These are phyloP conservation scores for Fusarium acutatum DNA, from an alignment of 2,329 filamentous ascomycete species.

Conservation along the genomic window DNA sequence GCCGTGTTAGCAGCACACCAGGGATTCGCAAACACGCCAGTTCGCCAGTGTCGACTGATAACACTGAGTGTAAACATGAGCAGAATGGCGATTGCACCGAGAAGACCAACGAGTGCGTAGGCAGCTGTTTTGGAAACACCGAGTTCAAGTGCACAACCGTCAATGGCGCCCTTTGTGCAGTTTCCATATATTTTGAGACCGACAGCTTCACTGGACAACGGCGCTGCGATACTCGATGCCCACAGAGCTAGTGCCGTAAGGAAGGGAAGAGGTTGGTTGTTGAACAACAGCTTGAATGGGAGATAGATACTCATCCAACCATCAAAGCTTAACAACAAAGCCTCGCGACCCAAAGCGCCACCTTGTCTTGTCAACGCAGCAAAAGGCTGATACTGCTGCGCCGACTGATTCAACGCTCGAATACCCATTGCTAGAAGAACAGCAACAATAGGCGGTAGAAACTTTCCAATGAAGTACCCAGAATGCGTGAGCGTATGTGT, in stretches of 20 bases:
- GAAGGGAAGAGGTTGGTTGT: constrained; percentile 46
- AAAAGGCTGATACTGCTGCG: constrained; percentile 55
- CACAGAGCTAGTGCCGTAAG: constrained; percentile 18
- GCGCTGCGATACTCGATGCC: constrained; percentile 20
- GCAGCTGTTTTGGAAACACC: constrained; percentile 27
- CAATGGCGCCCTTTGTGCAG: constrained; percentile 25
- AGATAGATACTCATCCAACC: constrained; percentile 48
- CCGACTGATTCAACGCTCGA: constrained; percentile 51
- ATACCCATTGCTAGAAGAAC: constrained; percentile 51
- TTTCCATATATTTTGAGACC: constrained; percentile 35
- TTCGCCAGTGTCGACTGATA: constrained; percentile 31
- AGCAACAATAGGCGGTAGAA: constrained; percentile 52
- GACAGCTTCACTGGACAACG: constrained; percentile 32
- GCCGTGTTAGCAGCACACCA: constrained; percentile 32
- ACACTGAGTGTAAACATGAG: constrained; percentile 13
- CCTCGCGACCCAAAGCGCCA: constrained; percentile 52
- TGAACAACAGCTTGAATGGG: constrained; percentile 46
- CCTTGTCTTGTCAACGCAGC: constrained; percentile 49
- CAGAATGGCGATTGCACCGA: constrained; percentile 3
- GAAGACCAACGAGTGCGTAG: constrained; percentile 20
- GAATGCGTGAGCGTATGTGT: constrained; percentile 25
- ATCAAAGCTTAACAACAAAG: constrained; percentile 52
- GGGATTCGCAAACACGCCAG: constrained; percentile 35
- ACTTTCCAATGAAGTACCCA: constrained; percentile 52
- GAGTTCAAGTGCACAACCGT: constrained; percentile 32